Percentiles rank a stretch among this genome's conserved stretches.
These are phyloP conservation scores for Casaregolazyma lundiana DNA, from an alignment of 1,139 yeast species.

Conservation along the genomic window DNA sequence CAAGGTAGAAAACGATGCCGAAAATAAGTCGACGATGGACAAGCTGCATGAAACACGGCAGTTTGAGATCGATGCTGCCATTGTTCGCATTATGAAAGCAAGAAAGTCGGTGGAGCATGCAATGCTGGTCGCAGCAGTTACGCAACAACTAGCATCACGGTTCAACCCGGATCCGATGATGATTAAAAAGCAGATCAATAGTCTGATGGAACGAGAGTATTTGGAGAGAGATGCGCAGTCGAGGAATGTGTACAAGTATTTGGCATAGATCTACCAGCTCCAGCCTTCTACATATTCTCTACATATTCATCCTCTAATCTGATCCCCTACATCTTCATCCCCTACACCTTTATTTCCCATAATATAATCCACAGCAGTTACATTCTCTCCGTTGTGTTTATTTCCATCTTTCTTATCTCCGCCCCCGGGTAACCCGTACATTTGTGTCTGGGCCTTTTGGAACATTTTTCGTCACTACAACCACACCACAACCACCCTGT, in stretches of 20 bases:
- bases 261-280: constrained; percentile 42
- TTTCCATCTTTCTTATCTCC: not conserved
- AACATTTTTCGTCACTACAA: constrained; percentile 8
- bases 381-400: not conserved
- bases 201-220: constrained; percentile 77
- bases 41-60: constrained; percentile 45
- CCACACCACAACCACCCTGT: constrained; percentile 10
- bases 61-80: constrained; percentile 77
- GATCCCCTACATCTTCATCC: no score
- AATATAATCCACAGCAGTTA: no score
- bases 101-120: constrained; percentile 59
- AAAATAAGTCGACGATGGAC: constrained; percentile 41
- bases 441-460: constrained; percentile 5
- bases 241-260: constrained; percentile 61
- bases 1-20: constrained; percentile 38
- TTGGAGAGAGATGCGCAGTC: constrained; percentile 66
- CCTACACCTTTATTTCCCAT: no score
- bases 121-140: constrained; percentile 61
- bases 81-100: constrained; percentile 77
- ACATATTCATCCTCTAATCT: no score
- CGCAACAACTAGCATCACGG: constrained; percentile 56
- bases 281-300: not conserved
- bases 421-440: constrained; percentile 9
- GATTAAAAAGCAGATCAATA: constrained; percentile 77
- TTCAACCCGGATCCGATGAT: constrained; percentile 65